Evolutionary conservation across 106 monocot species (phyloP).

Genomic region (Dendrobium officinale): DNA sequence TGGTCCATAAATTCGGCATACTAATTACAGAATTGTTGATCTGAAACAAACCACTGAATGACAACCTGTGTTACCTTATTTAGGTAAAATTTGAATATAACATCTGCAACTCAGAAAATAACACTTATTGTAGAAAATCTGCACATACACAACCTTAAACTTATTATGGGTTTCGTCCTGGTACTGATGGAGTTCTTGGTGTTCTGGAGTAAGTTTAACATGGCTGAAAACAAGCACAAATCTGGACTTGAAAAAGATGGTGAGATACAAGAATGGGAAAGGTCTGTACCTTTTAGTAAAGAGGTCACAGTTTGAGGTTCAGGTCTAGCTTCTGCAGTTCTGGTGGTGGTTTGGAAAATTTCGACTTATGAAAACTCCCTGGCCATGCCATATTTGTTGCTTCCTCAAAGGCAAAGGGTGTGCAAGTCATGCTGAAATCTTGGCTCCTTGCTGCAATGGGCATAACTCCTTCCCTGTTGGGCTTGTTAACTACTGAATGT

Average conservation of each 20-base stretch:
- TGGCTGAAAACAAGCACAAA: too few relatives aligned
- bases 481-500: constrained; percentile 30
- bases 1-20: too few relatives aligned
- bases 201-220: neutral
- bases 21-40: too few relatives aligned
- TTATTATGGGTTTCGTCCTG: too few relatives aligned
- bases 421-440: constrained; percentile 9
- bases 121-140: too few relatives aligned
- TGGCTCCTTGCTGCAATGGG: constrained; percentile 18
- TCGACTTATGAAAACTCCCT: constrained; percentile 26
- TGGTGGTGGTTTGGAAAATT: constrained; percentile 14
- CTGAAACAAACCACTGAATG: too few relatives aligned
- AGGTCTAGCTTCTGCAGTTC: constrained; percentile 41
- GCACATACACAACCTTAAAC: too few relatives aligned
- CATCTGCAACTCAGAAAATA: too few relatives aligned
- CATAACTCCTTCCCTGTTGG: constrained; percentile 11
- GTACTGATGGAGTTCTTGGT: neutral
- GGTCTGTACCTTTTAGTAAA: neutral
- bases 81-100: too few relatives aligned
- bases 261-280: too few relatives aligned
- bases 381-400: constrained; percentile 34
- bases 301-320: constrained; percentile 38
- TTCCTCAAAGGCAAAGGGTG: constrained; percentile 25
- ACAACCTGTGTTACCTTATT: too few relatives aligned
- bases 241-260: too few relatives aligned